Conservation (phyloP, 2,329 filamentous ascomycete genomes). For the Blumeria hordei region DNA sequence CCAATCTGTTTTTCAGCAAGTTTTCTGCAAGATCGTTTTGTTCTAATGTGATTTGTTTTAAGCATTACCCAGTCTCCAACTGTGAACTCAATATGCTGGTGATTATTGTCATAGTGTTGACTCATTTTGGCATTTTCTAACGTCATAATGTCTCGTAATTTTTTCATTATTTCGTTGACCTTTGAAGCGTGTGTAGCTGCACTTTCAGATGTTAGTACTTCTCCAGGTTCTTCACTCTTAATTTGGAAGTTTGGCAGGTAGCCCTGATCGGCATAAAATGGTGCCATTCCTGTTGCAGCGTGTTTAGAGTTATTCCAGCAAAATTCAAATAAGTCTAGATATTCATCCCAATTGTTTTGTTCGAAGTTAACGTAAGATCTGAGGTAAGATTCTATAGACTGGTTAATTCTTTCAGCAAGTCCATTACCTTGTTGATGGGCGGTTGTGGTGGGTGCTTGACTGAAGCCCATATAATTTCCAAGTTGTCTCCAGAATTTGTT, state of each 20-base stretch:
- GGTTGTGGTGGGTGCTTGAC: not conserved
- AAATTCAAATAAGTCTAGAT: not conserved
- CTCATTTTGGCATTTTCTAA: not conserved
- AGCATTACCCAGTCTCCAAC: slow-evolving; percentile 1
- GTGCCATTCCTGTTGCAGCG: not conserved
- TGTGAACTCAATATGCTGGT: not conserved
- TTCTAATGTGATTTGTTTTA: not conserved
- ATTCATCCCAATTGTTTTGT: slow-evolving; percentile 3
- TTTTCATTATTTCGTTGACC: not conserved
- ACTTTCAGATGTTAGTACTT: not conserved
- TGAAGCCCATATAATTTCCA: not conserved
- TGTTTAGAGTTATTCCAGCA: not conserved
- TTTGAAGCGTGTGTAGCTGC: not conserved
- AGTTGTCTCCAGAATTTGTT: not conserved
- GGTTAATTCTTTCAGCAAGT: slow-evolving; percentile 1
- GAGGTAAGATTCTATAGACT: slow-evolving; percentile 2
- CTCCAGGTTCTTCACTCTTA: not conserved
- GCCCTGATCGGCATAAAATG: slow-evolving; percentile 1
- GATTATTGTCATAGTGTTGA: not conserved
- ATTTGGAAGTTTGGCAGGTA: not conserved
- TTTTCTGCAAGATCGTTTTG: not conserved
- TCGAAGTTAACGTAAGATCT: slow-evolving; percentile 3
- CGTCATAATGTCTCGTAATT: not conserved
- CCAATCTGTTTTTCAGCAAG: slow-evolving; percentile 1
- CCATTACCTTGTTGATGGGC: not conserved